Percentiles rank a stretch among this genome's conserved stretches.
Evolutionary conservation across 2,329 filamentous ascomycete species (phyloP).

Genomic region (Chaetomium sp.): DNA sequence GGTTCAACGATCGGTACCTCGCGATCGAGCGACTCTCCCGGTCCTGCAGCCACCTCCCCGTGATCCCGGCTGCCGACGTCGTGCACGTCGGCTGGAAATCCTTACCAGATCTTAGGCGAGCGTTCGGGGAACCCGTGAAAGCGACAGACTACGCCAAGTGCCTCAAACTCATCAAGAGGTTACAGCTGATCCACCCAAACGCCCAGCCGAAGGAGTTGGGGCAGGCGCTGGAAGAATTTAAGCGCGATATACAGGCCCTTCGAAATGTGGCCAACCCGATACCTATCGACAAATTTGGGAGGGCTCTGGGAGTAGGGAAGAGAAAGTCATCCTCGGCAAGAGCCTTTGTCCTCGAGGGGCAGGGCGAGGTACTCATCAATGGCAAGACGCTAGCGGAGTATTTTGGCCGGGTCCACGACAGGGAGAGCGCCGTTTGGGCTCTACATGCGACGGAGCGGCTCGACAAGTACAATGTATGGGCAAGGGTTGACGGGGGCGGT

Average conservation of each 20-base stretch:
- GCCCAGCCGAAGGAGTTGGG: constrained; percentile 66
- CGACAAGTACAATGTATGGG: constrained; percentile 98
- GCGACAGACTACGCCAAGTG: constrained; percentile 73
- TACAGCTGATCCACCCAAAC: constrained; percentile 79
- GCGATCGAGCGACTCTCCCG: constrained; percentile 64
- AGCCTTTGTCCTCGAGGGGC: constrained; percentile 86
- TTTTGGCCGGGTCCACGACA: constrained; percentile 85
- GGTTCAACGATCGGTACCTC: constrained; percentile 80
- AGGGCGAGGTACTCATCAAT: constrained; percentile 84
- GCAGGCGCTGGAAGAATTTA: constrained; percentile 60
- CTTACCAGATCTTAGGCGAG: constrained; percentile 65
- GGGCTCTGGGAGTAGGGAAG: constrained; percentile 72
- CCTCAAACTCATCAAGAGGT: constrained; percentile 64
- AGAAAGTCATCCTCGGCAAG: constrained; percentile 82
- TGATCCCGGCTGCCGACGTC: constrained; percentile 56
- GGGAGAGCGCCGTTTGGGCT: constrained; percentile 90
- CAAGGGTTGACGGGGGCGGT: constrained; percentile 74
- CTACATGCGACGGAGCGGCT: constrained; percentile 73
- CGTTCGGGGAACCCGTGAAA: constrained; percentile 65
- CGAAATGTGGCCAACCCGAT: constrained; percentile 56
- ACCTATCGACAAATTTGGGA: constrained; percentile 67
- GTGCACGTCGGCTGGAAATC: constrained; percentile 76
- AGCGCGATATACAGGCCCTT: constrained; percentile 66
- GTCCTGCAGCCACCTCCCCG: constrained; percentile 68
- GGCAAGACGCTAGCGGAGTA: constrained; percentile 75